These are phyloP conservation scores for Fusarium sp. DNA, from an alignment of 2,329 filamentous ascomycete genomes.

Conservation along the genomic window DNA sequence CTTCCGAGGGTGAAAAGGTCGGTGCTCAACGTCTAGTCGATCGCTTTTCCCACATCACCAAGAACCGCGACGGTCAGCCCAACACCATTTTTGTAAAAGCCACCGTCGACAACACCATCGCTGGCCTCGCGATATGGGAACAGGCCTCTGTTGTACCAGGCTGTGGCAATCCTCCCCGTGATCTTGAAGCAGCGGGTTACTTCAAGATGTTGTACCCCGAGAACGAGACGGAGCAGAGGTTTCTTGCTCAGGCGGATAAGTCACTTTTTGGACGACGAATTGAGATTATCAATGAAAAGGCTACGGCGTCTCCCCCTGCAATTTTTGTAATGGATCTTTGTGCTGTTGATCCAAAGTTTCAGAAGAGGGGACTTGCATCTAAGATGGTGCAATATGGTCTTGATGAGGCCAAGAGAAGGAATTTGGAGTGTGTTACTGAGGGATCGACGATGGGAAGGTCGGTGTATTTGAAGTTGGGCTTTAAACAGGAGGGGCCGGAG, in stretches of 20 bases:
- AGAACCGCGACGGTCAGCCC: slow-evolving; percentile 57
- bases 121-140: slow-evolving; percentile 66
- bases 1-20: slow-evolving; percentile 54
- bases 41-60: slow-evolving; percentile 55
- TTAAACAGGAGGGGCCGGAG: slow-evolving; percentile 55
- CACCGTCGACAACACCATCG: slow-evolving; percentile 58
- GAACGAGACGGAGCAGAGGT: slow-evolving; percentile 59
- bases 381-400: slow-evolving; percentile 62
- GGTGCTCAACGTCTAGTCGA: slow-evolving; percentile 54
- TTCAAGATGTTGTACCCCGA: slow-evolving; percentile 56
- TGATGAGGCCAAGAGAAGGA: slow-evolving; percentile 54
- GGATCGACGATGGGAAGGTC: slow-evolving; percentile 61
- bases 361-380: slow-evolving; percentile 61
- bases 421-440: slow-evolving; percentile 58
- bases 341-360: slow-evolving; percentile 64
- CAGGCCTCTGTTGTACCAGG: slow-evolving; percentile 63
- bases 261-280: slow-evolving; percentile 59
- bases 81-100: slow-evolving; percentile 68
- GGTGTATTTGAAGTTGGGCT: slow-evolving; percentile 61
- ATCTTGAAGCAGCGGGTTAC: slow-evolving; percentile 48
- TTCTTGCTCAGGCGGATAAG: slow-evolving; percentile 56
- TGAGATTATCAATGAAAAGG: slow-evolving; percentile 56
- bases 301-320: slow-evolving; percentile 54
- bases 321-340: slow-evolving; percentile 64
- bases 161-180: slow-evolving; percentile 55